These are phyloP conservation scores for Exobasidium cylindrosporum DNA, from an alignment of 1,284 basidiomycete species.

Conservation along the genomic window DNA sequence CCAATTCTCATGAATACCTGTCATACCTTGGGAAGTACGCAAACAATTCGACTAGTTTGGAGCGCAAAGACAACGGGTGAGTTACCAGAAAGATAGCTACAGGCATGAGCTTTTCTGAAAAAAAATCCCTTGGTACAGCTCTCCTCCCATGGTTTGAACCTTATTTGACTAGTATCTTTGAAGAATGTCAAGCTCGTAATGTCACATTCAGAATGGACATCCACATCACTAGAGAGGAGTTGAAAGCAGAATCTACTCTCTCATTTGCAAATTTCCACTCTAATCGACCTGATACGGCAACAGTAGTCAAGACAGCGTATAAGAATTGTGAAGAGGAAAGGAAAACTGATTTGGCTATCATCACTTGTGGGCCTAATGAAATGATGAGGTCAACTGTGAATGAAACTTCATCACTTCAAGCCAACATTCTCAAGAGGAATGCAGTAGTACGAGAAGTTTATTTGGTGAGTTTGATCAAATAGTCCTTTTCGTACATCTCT, in stretches of 20 bases:
- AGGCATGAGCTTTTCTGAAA: too few relatives aligned
- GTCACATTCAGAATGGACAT: neutral
- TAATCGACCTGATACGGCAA: neutral
- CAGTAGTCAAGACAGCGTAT: neutral
- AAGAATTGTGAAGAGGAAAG: neutral
- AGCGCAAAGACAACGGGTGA: neutral
- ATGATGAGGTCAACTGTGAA: neutral
- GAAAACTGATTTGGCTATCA: neutral
- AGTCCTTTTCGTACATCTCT: too few relatives aligned
- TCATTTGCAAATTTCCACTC: neutral
- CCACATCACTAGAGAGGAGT: neutral
- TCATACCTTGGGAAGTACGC: neutral
- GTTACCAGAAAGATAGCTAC: too few relatives aligned
- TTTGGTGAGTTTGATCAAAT: neutral
- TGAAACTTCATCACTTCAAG: neutral
- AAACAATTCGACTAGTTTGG: slow-evolving; percentile 3
- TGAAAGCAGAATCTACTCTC: neutral
- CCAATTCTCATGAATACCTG: slow-evolving; percentile 29
- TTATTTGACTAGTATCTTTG: neutral
- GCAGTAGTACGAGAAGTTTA: neutral
- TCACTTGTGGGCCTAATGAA: neutral
- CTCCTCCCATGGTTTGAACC: neutral
- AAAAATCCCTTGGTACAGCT: too few relatives aligned
- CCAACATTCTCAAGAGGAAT: neutral
- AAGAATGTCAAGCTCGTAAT: neutral